These are phyloP conservation scores for Didymella lethalis DNA, from an alignment of 2,329 filamentous ascomycete genomes.

Conservation along the genomic window DNA sequence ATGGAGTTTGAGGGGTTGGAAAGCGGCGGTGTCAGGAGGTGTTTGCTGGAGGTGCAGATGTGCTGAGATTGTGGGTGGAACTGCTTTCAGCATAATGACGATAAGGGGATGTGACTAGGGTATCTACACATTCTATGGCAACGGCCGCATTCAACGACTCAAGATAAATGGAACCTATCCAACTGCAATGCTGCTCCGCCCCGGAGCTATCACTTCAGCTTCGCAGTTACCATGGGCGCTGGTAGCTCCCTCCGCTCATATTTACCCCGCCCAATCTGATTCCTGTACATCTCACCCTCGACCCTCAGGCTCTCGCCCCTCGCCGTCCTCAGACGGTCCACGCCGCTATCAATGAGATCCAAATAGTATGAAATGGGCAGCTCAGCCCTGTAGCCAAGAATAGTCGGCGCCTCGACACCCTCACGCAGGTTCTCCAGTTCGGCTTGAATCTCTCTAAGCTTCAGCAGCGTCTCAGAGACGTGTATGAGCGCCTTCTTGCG, in stretches of 20 bases:
- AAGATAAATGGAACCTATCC: background rate
- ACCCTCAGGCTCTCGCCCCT: conserved; percentile 65
- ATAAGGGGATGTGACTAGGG: background rate
- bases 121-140: conserved; percentile 10
- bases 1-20: conserved; percentile 58
- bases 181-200: background rate
- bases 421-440: conserved; percentile 76
- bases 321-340: conserved; percentile 74
- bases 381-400: conserved; percentile 60
- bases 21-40: conserved; percentile 54
- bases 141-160: background rate
- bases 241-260: conserved; percentile 24
- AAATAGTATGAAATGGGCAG: conserved; percentile 78
- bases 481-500: conserved; percentile 71
- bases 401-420: conserved; percentile 71
- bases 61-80: conserved; percentile 22
- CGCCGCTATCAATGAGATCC: conserved; percentile 74
- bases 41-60: conserved; percentile 57
- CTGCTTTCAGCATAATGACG: background rate
- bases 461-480: conserved; percentile 73
- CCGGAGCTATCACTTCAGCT: conserved; percentile 4
- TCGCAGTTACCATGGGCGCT: conserved; percentile 29
- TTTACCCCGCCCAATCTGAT: conserved; percentile 28
- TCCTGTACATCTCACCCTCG: conserved; percentile 61
- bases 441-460: conserved; percentile 75